These are phyloP conservation scores for Myxozyma melibiosi DNA, from an alignment of 805 yeast species.

Conservation along the genomic window DNA sequence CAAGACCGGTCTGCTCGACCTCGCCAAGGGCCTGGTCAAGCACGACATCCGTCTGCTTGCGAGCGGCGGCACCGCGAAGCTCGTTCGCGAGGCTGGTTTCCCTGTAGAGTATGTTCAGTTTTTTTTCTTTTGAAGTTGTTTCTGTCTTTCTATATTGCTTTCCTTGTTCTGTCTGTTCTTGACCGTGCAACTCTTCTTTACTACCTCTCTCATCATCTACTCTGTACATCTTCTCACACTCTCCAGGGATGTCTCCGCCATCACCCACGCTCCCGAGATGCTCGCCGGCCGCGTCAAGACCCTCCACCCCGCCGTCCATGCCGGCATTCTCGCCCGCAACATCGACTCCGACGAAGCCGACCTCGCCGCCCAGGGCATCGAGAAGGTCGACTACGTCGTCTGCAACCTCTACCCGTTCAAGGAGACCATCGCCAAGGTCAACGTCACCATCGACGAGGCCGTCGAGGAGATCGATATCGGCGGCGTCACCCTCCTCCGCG, in stretches of 20 bases:
- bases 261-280: constrained; percentile 99
- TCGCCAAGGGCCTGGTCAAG: constrained; percentile 90
- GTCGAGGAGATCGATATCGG: constrained; percentile 99
- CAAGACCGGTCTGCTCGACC: constrained; percentile 92
- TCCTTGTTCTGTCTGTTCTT: neutral
- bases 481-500: constrained; percentile 94
- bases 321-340: constrained; percentile 91
- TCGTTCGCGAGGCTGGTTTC: constrained; percentile 96
- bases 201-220: too few species aligned
- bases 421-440: constrained; percentile 93
- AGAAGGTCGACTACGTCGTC: constrained; percentile 94
- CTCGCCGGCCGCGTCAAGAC: constrained; percentile 98
- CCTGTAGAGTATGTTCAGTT: constrained; percentile 65
- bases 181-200: too few species aligned
- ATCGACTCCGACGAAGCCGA: constrained; percentile 89
- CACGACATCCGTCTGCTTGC: constrained; percentile 91
- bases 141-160: neutral
- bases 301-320: constrained; percentile 98
- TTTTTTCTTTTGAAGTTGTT: neutral
- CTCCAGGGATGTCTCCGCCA: constrained; percentile 72
- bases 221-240: too few species aligned
- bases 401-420: constrained; percentile 98
- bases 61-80: constrained; percentile 94
- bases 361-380: constrained; percentile 84
- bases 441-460: constrained; percentile 95